phyloP scores from a whole-genome alignment of 2,329 filamentous ascomycete species.

The Trichoderma harzianum region DNA sequence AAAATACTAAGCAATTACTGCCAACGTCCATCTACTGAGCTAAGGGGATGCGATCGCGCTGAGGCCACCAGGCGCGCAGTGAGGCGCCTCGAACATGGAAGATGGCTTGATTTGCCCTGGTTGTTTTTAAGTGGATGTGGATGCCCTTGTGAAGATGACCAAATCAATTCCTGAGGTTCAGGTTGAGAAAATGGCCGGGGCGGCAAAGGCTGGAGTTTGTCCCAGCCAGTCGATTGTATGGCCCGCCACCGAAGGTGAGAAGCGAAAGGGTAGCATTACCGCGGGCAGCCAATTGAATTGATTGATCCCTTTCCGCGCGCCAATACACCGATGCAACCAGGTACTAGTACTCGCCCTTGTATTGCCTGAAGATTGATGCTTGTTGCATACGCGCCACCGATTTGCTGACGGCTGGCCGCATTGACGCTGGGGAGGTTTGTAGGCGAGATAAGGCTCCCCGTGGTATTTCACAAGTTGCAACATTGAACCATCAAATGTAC shows the following conservation, averaged over 20 bases:
- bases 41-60: slow-evolving; percentile 5
- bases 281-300: not conserved
- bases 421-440: not conserved
- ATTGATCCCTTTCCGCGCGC: not conserved
- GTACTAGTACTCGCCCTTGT: not conserved
- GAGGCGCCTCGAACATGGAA: not conserved
- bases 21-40: not conserved
- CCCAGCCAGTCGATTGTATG: slow-evolving; percentile 1
- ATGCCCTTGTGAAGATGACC: not conserved
- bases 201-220: not conserved
- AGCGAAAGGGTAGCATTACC: not conserved
- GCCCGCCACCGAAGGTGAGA: not conserved
- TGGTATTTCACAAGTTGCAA: not conserved
- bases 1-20: not conserved
- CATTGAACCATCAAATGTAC: not conserved
- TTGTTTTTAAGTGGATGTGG: not conserved
- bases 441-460: slow-evolving; percentile 4
- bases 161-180: not conserved
- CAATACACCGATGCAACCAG: not conserved
- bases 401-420: not conserved
- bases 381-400: not conserved
- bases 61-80: slow-evolving; percentile 11
- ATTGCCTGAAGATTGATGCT: not conserved
- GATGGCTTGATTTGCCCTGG: not conserved
- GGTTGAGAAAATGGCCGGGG: not conserved